Evolutionary conservation across 192 early-diverging fungal genomes (phyloP).

Genomic region (Linnemannia zychae): DNA sequence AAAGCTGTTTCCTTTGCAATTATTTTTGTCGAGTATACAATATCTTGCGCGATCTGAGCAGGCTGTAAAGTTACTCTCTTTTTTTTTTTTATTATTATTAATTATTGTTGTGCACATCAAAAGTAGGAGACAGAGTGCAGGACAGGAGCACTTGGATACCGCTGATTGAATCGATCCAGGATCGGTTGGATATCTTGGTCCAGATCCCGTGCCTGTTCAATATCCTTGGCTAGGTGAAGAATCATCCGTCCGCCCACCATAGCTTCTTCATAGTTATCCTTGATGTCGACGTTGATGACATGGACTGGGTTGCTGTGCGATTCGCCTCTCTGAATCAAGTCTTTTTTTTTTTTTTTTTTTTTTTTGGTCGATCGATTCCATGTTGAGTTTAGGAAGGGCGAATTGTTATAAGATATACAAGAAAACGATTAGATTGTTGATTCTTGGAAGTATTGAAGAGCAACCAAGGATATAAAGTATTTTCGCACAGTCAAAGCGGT

Average conservation of each 20-base stretch:
- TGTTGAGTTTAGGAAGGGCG: background rate
- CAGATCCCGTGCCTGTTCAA: conserved; percentile 76
- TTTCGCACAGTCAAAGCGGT: background rate
- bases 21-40: background rate
- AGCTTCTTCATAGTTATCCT: conserved; percentile 94
- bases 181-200: conserved; percentile 89
- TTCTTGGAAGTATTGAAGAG: too few relatives aligned
- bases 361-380: background rate
- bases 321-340: conserved; percentile 80
- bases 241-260: conserved; percentile 87
- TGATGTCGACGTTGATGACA: conserved; percentile 96
- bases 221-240: conserved; percentile 78
- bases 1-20: background rate
- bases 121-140: conserved; percentile 76
- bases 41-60: too few relatives aligned
- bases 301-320: conserved; percentile 81
- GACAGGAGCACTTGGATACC: conserved; percentile 66
- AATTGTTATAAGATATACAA: background rate
- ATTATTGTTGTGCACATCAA: conserved; percentile 25
- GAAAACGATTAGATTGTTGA: too few relatives aligned
- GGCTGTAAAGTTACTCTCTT: too few relatives aligned
- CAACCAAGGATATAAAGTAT: too few relatives aligned
- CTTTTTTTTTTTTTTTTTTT: conserved; percentile 51
- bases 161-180: conserved; percentile 78
- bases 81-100: background rate